Conservation (phyloP, 345 rosid genomes). For the Erucastrum elatum region DNA sequence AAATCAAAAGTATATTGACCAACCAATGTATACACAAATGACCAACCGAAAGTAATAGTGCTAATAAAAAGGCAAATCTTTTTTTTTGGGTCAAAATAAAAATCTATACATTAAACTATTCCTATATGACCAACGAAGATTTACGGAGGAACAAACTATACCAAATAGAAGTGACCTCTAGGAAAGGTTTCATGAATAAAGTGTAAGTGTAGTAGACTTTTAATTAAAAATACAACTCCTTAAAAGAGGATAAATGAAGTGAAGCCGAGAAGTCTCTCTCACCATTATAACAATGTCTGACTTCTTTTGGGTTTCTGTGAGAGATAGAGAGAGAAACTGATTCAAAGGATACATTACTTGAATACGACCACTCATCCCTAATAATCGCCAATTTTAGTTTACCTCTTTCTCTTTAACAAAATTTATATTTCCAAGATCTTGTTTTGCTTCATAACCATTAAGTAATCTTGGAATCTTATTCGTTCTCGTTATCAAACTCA, state of each 20-base stretch:
- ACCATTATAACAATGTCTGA: slow-evolving; percentile 58
- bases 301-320: slow-evolving; percentile 43
- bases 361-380: slow-evolving; percentile 39
- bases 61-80: too few species aligned
- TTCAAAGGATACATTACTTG: slow-evolving; percentile 43
- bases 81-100: too few species aligned
- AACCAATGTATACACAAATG: too few species aligned
- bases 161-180: slow-evolving; percentile 21
- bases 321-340: slow-evolving; percentile 43
- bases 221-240: neutral
- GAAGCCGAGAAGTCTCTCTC: slow-evolving; percentile 73
- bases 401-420: slow-evolving; percentile 20
- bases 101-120: too few species aligned
- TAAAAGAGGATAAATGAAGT: slow-evolving; percentile 26
- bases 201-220: slow-evolving; percentile 6
- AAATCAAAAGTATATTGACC: too few species aligned
- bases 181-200: slow-evolving; percentile 24
- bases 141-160: neutral
- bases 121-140: neutral
- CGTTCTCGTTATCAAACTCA: neutral
- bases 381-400: slow-evolving; percentile 29
- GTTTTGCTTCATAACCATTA: neutral
- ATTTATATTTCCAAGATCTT: slow-evolving; percentile 30
- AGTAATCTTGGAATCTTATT: neutral
- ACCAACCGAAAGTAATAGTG: too few species aligned